phyloP scores from a whole-genome alignment of 805 yeast genomes.

The Candida oleophila region DNA sequence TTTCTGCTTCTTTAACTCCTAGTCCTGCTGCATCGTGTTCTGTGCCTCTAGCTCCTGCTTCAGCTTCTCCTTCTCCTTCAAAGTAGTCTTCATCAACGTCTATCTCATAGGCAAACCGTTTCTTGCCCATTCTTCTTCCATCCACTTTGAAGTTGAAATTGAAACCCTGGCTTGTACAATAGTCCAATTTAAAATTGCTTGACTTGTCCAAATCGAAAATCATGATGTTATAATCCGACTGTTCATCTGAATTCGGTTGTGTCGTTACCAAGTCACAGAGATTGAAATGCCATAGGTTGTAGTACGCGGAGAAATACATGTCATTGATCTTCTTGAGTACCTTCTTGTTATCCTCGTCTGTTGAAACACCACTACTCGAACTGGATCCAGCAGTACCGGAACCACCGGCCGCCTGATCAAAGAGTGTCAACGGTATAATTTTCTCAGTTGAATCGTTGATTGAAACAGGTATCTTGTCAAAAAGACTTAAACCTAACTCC shows the following conservation, averaged over 20 bases:
- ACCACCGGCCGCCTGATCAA: slow-evolving; percentile 16
- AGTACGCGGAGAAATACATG: slow-evolving; percentile 60
- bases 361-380: slow-evolving; percentile 5
- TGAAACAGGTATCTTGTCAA: slow-evolving; percentile 61
- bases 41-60: neutral
- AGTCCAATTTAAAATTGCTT: slow-evolving; percentile 49
- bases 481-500: slow-evolving; percentile 56
- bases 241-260: slow-evolving; percentile 8
- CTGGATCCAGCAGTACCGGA: slow-evolving; percentile 24
- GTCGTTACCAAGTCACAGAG: slow-evolving; percentile 51
- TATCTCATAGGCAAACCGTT: slow-evolving; percentile 1
- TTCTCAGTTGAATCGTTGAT: slow-evolving; percentile 36
- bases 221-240: slow-evolving; percentile 42
- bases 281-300: slow-evolving; percentile 76
- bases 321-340: slow-evolving; percentile 55
- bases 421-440: slow-evolving; percentile 40
- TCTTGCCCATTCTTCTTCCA: slow-evolving; percentile 9
- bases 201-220: slow-evolving; percentile 37
- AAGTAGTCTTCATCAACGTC: neutral
- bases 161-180: slow-evolving; percentile 59
- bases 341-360: slow-evolving; percentile 26
- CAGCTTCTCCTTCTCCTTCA: neutral
- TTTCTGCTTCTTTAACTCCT: too few relatives aligned
- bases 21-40: neutral
- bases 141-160: slow-evolving; percentile 51